These are phyloP conservation scores for Rhodomyrtus tomentosa DNA, from an alignment of 345 rosid species.

Conservation along the genomic window DNA sequence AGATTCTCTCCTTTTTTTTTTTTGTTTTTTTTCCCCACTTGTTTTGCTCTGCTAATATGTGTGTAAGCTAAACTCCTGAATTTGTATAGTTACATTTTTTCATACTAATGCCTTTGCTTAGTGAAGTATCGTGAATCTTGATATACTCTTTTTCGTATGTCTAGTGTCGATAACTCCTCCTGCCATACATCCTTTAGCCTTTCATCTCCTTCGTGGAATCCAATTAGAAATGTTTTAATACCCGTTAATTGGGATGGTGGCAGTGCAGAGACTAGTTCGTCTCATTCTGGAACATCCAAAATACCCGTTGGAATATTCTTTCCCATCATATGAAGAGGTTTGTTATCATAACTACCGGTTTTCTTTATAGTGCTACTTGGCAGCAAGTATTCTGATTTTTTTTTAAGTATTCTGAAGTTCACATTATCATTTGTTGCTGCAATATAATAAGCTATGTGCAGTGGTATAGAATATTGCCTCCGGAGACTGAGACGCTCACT, in stretches of 20 bases:
- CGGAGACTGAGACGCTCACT: neutral
- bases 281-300: conserved; percentile 47
- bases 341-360: neutral
- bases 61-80: neutral
- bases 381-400: neutral
- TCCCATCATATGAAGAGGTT: conserved; percentile 61
- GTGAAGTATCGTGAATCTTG: neutral
- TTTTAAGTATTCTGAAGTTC: neutral
- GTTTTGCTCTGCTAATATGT: neutral
- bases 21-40: neutral
- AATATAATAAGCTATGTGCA: neutral
- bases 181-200: neutral
- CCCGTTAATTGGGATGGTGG: conserved; percentile 25
- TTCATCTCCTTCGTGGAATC: neutral
- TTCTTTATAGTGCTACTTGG: neutral
- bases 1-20: neutral
- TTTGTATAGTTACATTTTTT: neutral
- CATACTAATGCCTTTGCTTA: neutral
- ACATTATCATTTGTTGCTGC: neutral
- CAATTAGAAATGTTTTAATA: neutral
- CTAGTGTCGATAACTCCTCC: neutral
- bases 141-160: neutral
- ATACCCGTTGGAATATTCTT: conserved; percentile 33
- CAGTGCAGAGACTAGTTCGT: conserved; percentile 66
- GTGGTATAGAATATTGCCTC: neutral